Evolutionary conservation across 2,329 filamentous ascomycete species (phyloP).

Genomic region (Penicillium sp.): DNA sequence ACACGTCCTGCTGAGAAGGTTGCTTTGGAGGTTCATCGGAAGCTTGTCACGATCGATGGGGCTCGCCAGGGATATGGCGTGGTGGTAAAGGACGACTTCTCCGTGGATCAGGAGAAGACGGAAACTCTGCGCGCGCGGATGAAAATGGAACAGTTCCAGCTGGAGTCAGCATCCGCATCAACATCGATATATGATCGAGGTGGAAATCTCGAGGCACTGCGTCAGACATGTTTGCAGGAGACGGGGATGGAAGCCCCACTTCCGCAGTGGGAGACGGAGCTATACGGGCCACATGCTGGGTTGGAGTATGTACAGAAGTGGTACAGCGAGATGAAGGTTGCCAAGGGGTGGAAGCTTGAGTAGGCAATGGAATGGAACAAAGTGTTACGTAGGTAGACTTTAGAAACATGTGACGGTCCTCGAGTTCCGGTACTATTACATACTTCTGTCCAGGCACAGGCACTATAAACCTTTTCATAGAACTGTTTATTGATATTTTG

Average conservation of each 20-base stretch:
- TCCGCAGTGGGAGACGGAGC: constrained; percentile 50
- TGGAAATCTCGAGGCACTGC: constrained; percentile 47
- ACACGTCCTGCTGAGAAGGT: constrained; percentile 50
- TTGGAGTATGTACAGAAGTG: constrained; percentile 51
- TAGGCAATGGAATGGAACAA: neutral
- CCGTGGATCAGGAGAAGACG: constrained; percentile 44
- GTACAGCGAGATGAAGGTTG: constrained; percentile 35
- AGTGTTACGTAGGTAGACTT: too few relatives aligned
- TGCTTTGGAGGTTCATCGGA: constrained; percentile 51
- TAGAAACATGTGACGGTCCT: too few relatives aligned
- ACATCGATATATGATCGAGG: constrained; percentile 48
- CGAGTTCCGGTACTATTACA: too few relatives aligned
- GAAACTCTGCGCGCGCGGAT: constrained; percentile 39
- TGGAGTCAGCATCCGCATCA: constrained; percentile 23
- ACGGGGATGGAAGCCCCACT: constrained; percentile 49
- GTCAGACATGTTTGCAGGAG: constrained; percentile 42
- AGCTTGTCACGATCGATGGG: constrained; percentile 49
- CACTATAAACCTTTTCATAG: too few relatives aligned
- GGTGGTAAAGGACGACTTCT: constrained; percentile 43
- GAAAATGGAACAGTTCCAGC: constrained; percentile 24
- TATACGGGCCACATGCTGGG: constrained; percentile 52
- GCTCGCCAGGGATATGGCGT: constrained; percentile 53
- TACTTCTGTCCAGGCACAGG: too few relatives aligned
- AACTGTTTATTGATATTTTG: too few relatives aligned
- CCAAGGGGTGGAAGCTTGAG: constrained; percentile 13